Evolutionary conservation across 345 rosid species (phyloP), one percentile per base, ranked within the genome.

Genomic region (Passiflora organensis): DNA sequence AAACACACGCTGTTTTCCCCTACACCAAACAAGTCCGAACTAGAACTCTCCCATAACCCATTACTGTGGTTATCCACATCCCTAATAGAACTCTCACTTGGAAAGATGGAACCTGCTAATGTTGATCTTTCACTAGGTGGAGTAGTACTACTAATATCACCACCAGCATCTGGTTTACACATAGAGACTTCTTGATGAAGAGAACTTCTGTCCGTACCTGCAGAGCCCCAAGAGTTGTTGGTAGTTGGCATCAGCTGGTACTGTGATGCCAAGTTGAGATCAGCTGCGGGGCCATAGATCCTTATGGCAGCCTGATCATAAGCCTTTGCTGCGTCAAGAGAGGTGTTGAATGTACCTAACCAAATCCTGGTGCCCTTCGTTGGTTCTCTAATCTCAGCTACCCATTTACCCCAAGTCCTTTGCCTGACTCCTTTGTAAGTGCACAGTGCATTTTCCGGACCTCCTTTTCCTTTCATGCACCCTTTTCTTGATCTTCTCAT

Each of bases 381-480:
- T 38, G 72, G 72, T 43, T 60, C 66, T 14, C 72, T 44, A 48
- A 70, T 70, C 70, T 64, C 69, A 2, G 74, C 69, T 18, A 64
- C 74, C 69, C 69, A 70, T 43, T 70, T 70, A 17, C 75, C 75
- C 75, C 75, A 71, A 25, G 70, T 60, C 58, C 75, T 44, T 62
- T 65, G 70, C 58, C 75, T 54, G 39, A 71, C 75, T 13, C 75
- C 75, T 23, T 66, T 65, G 58, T 53, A 71, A 12, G 50, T 54
- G 65, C 74, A 70, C 21, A 58, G 14, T 34, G 53, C 43, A 36
- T 71, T 71, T 54, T 64, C 75, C 14, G 75, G 74, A 17, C 74
- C 74, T 28, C 74, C 74, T 43, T 70, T 70, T n/a, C 74, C 74
- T 48, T 58, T 63, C 74, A 70, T 70, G 52, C n/a, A n/a, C n/a